Base-by-base conservation (phyloP, 192 early-diverging fungal species). In the Dissophora globulifera region DNA sequence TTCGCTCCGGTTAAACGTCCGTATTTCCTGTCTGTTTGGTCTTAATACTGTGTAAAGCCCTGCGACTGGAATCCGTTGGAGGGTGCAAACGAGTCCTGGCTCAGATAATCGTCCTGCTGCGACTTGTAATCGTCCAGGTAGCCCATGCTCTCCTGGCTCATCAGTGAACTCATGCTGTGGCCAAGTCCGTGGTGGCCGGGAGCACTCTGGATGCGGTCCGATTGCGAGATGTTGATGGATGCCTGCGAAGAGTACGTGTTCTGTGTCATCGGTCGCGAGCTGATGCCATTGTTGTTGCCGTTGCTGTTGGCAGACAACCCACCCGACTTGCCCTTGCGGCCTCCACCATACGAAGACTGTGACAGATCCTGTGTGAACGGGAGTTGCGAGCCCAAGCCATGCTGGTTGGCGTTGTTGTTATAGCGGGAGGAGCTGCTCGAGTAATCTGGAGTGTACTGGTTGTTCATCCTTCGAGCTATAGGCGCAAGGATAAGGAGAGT, bases 331-430 rank as follows among this genome's bases (percentile, higher is more conserved):
- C 64, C 58, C 45, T 86, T 88, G 23, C 87, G 79, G 15, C 80
- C 79, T 32, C 81, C 82, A 23, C 80, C 69, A 48, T 83, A 76
- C 17, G 72, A 83, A 1, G 79, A 67, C 56, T 88, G 87, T 0
- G 87, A 88, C 41, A 88, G 61, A 64, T 88, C 87, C 60, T 88
- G 87, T 4, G 87, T 86, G 54, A 88, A 86, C 4, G 87, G 87
- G 2, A 81, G 83, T 58, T 81, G 84, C 17, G 87, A 82, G 12
- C 85, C 83, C n/a, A 85, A 69, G 26, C 84, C 76, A 26, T 82
- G 70, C 4, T 83, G 87, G 58, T 38, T 58, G 32, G 26, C 56
- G 67, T 80, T 85, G 58, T 58, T 83, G 42, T 46, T 81, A 71
- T 76, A 85, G 66, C 32, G 83, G 79, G 42, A 84, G 50, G 52